A percentile compares a stretch with the other conserved stretches of the same genome.
Conservation (phyloP, 2,329 filamentous ascomycete genomes). For the Colletotrichum somersetense region DNA sequence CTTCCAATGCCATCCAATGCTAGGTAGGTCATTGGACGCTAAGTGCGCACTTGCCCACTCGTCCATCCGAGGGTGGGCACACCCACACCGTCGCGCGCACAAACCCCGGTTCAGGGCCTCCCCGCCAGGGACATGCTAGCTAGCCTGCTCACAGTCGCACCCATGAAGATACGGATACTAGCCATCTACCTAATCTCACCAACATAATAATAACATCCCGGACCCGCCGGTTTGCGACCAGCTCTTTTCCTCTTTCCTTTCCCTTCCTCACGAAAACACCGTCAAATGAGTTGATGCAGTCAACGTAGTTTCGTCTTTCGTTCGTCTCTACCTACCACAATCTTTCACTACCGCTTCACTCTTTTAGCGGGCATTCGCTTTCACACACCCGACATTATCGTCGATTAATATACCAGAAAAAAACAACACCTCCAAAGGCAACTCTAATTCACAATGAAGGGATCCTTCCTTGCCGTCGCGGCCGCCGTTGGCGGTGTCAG, state of each 20-base stretch:
- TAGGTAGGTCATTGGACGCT: constrained; percentile 22
- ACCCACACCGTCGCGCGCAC: constrained; percentile 40
- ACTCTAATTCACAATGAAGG: constrained; percentile 77
- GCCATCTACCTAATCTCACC: constrained; percentile 40
- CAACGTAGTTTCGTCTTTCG: constrained; percentile 67
- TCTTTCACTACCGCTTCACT: constrained; percentile 79
- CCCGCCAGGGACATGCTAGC: constrained; percentile 24
- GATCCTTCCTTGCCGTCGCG: constrained; percentile 74
- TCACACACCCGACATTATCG: constrained; percentile 42
- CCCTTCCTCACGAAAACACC: constrained; percentile 57
- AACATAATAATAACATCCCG: constrained; percentile 58
- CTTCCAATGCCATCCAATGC: constrained; percentile 8
- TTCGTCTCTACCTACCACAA: constrained; percentile 56
- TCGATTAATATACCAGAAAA: constrained; percentile 49
- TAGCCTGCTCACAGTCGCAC: constrained; percentile 33
- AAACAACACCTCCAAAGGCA: constrained; percentile 44
- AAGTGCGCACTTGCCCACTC: constrained; percentile 24
- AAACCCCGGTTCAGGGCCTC: constrained; percentile 24
- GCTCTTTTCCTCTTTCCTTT: constrained; percentile 50
- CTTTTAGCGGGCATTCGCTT: constrained; percentile 88
- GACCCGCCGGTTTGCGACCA: constrained; percentile 52
- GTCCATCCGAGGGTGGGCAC: constrained; percentile 32
- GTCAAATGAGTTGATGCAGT: constrained; percentile 65
- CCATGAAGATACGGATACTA: constrained; percentile 40
- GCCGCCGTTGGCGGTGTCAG: constrained; percentile 68